phyloP scores from a whole-genome alignment of 129 eudicot species.

The Ambrosia trifida region DNA sequence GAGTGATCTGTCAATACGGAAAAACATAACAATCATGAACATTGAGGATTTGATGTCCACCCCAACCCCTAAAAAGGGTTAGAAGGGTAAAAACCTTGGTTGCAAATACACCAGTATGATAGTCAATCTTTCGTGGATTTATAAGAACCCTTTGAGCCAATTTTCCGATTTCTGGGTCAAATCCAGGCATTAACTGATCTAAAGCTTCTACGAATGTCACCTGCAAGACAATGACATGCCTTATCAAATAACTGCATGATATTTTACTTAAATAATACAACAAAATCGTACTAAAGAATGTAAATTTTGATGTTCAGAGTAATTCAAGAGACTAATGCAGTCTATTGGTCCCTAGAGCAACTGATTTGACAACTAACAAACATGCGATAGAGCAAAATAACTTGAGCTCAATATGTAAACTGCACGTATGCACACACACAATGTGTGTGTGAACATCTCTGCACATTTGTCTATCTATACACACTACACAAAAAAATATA shows the following conservation, averaged over 20 bases:
- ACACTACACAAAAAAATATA: too few relatives aligned
- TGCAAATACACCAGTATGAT: slow-evolving; percentile 97
- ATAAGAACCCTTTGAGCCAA: slow-evolving; percentile 96
- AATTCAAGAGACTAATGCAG: too few relatives aligned
- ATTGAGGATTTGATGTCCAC: not conserved
- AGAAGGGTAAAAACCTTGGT: slow-evolving; percentile 65
- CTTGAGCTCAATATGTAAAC: not conserved
- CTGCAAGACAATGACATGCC: slow-evolving; percentile 38
- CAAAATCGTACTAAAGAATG: not conserved
- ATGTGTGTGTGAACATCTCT: too few relatives aligned
- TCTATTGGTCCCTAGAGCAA: not conserved
- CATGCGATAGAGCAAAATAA: not conserved
- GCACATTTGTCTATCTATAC: too few relatives aligned
- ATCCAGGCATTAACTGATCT: slow-evolving; percentile 99
- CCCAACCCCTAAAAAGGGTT: not conserved
- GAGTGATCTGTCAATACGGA: slow-evolving; percentile 70
- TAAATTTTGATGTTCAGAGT: not conserved
- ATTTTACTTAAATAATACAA: too few relatives aligned
- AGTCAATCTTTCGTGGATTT: slow-evolving; percentile 95
- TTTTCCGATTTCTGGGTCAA: slow-evolving; percentile 97
- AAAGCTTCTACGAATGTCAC: slow-evolving; percentile 97
- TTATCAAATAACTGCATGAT: slow-evolving; percentile 1
- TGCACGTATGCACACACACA: too few relatives aligned
- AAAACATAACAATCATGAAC: not conserved
- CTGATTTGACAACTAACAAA: not conserved